Evolutionary conservation across 2,329 filamentous ascomycete species (phyloP).

Genomic region (Pezicula neosporulosa): DNA sequence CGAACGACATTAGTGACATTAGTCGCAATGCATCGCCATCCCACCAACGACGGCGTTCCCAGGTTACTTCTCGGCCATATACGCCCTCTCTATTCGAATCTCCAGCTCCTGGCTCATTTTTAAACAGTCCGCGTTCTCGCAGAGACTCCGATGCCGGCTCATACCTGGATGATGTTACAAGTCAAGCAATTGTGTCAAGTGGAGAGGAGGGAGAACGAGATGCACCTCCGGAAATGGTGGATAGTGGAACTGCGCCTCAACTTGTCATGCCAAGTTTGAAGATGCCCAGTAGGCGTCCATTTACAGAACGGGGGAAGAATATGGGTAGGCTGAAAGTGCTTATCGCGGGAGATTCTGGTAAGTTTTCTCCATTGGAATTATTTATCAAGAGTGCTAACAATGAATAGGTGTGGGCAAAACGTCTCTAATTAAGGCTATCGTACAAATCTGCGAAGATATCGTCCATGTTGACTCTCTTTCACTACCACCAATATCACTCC

Average conservation of each 20-base stretch:
- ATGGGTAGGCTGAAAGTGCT: constrained; percentile 89
- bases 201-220: constrained; percentile 33
- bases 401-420: constrained; percentile 77
- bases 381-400: constrained; percentile 9
- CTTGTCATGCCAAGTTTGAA: constrained; percentile 97
- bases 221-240: constrained; percentile 40
- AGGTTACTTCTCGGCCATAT: constrained; percentile 38
- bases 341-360: constrained; percentile 75
- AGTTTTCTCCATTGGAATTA: constrained; percentile 9
- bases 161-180: constrained; percentile 40
- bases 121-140: constrained; percentile 50
- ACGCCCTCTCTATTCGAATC: constrained; percentile 41
- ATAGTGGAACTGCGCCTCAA: constrained; percentile 62
- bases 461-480: constrained; percentile 75
- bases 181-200: constrained; percentile 30
- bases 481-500: constrained; percentile 25
- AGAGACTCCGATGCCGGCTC: constrained; percentile 48
- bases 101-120: constrained; percentile 35
- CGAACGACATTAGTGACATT: constrained; percentile 27
- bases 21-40: constrained; percentile 29
- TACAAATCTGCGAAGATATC: constrained; percentile 84
- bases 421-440: constrained; percentile 81
- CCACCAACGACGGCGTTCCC: constrained; percentile 25
- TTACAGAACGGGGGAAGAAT: constrained; percentile 80
- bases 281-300: constrained; percentile 85